Base-by-base conservation (phyloP, 2,329 filamentous ascomycete species). In the Coccinonectria pachysandricola region DNA sequence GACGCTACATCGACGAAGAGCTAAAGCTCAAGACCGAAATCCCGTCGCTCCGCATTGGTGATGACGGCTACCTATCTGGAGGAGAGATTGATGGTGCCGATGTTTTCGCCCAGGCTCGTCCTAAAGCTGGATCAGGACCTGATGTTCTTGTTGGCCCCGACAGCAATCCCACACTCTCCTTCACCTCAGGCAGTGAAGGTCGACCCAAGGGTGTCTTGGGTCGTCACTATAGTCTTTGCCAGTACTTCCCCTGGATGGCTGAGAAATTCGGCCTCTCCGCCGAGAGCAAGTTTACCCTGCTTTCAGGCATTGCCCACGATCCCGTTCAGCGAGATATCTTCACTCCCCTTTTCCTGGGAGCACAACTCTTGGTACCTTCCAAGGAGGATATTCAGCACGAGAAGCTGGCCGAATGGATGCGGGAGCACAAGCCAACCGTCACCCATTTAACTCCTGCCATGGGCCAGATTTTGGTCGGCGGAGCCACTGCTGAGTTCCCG, bases 221-320 rank as follows among this genome's bases (percentile, higher is more conserved):
- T 1, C 71, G 88, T 9, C 88, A 96, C 56, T 96, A 80, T 59
- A 81, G 75, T 26, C 62, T 96, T 34, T 72, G 85, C 2, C 77
- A 80, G 44, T 96, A 94, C 59, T 92, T 88, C 49, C 75, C 78
- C 12, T 96, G 86, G 87, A 96, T 96, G 88, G 75, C 84, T 0
- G 61, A 91, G 56, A 74, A 64, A 3, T 96, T 96, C 53, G 64
- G 74, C 24, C 65, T 92, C 24, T 77, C 73, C 1, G 65, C 75
- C 7, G 68, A 83, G 21, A 78, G 78, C 49, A 71, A 68, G 37
- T 95, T 93, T 48, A 85, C 86, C 3, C 77, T 87, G 62, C 65
- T 95, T 6, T 80, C 72, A 24, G 87, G 87, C 23, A 93, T 95
- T 43, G 81, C 82, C 3, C 81, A 91, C 50, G 75, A 79, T 39